Conservation (phyloP, 768 basidiomycete species). For the Psilocybe cubensis region DNA sequence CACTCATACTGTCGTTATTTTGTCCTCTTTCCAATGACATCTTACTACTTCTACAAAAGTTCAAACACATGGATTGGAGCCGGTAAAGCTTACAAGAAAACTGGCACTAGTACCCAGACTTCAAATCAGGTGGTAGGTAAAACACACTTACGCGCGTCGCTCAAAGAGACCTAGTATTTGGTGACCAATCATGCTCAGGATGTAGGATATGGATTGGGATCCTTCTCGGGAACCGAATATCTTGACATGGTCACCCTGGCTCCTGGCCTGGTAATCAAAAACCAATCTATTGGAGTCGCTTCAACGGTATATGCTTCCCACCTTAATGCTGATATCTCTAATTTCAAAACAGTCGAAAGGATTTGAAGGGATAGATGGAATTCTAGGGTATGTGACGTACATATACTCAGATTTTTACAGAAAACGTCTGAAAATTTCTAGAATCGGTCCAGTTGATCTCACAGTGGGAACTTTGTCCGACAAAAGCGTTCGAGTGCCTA, state of each 20-base stretch:
- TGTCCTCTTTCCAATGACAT: not conserved
- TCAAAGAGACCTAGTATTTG: not conserved
- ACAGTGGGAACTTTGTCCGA: conserved; percentile 46
- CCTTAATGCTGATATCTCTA: not conserved
- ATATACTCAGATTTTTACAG: not conserved
- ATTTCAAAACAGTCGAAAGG: conserved; percentile 34
- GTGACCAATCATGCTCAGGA: conserved; percentile 31
- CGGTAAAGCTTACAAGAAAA: conserved; percentile 42
- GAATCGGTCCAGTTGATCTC: conserved; percentile 63
- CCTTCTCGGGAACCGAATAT: conserved; percentile 55
- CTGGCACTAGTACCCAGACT: conserved; percentile 55
- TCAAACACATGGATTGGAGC: conserved; percentile 81
- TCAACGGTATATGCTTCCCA: conserved; percentile 23
- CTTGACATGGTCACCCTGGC: conserved; percentile 59
- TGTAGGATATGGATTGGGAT: conserved; percentile 63
- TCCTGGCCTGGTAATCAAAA: conserved; percentile 46
- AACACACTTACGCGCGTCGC: not conserved
- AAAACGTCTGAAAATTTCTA: conserved; percentile 26
- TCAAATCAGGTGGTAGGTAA: conserved; percentile 48
- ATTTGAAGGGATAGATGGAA: conserved; percentile 60
- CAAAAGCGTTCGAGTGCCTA: conserved; percentile 40
- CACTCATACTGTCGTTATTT: conserved; percentile 21
- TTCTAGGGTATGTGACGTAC: conserved; percentile 52
- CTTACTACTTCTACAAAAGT: conserved; percentile 36
- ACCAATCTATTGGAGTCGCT: conserved; percentile 74